Percentiles rank a stretch among this genome's conserved stretches.
Conservation (phyloP, 2,329 filamentous ascomycete genomes). For the Rhynchosporium agropyri region DNA sequence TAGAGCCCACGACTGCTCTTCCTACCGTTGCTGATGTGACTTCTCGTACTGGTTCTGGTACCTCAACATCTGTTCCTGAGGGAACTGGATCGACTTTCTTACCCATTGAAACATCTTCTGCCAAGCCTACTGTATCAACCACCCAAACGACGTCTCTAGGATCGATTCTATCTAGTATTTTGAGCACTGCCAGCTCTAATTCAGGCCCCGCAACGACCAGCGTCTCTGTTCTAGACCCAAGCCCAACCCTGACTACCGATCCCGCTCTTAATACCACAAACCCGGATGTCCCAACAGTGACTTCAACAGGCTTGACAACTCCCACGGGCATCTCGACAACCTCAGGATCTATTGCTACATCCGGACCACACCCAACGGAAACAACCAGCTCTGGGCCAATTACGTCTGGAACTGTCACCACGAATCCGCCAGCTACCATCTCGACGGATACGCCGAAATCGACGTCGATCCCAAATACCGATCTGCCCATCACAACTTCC, state of each 20-base stretch:
- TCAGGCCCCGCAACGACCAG: conserved; percentile 1
- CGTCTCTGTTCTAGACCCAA: neutral
- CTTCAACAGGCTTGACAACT: conserved; percentile 11
- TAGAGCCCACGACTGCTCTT: neutral
- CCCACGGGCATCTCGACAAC: conserved; percentile 1
- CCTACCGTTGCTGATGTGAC: conserved; percentile 8
- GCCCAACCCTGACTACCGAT: conserved; percentile 8
- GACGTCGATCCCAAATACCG: neutral
- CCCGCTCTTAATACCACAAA: neutral
- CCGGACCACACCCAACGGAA: neutral
- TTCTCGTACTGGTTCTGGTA: conserved; percentile 5
- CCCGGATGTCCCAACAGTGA: neutral
- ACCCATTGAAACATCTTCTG: conserved; percentile 6
- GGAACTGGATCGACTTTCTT: conserved; percentile 22
- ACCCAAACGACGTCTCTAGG: conserved; percentile 16
- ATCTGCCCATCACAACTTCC: conserved; percentile 11
- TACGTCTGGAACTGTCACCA: neutral
- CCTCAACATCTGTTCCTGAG: neutral
- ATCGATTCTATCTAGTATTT: conserved; percentile 26
- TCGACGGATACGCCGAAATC: conserved; percentile 7
- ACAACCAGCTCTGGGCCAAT: neutral
- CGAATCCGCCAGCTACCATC: conserved; percentile 1
- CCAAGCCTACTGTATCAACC: conserved; percentile 12
- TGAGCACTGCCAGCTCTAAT: conserved; percentile 6
- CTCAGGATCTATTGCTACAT: neutral